Conservation (phyloP, 306 rosid genomes). For the Sphenostylis stenocarpa region DNA sequence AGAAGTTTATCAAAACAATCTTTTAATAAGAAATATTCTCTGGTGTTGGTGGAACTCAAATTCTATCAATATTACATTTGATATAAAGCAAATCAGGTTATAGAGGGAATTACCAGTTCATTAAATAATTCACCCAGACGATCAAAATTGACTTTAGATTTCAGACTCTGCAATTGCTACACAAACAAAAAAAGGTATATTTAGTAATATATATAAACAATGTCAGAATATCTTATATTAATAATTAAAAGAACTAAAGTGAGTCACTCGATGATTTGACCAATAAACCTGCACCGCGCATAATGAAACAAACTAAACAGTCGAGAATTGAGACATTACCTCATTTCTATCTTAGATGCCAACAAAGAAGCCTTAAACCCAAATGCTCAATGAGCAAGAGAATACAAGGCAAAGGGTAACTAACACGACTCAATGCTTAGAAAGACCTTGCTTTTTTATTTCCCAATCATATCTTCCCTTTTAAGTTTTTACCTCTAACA, state of each 20-base stretch:
- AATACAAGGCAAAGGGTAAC: background rate
- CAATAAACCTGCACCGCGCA: background rate
- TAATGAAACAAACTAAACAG: background rate
- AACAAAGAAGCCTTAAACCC: background rate
- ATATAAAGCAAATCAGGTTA: constrained; percentile 22
- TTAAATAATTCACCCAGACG: constrained; percentile 52
- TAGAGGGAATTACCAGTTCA: constrained; percentile 43
- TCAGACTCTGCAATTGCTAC: constrained; percentile 56
- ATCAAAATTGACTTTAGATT: constrained; percentile 66
- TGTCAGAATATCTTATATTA: background rate
- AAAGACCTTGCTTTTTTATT: background rate
- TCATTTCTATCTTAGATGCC: background rate
- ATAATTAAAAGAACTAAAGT: constrained; percentile 3
- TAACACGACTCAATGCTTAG: background rate
- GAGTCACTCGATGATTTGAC: background rate
- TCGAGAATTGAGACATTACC: background rate
- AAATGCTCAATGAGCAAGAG: background rate
- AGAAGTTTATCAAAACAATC: background rate
- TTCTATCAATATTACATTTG: background rate
- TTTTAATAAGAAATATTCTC: background rate
- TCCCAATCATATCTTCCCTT: background rate
- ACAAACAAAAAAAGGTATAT: constrained; percentile 26
- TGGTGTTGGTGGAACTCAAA: background rate
- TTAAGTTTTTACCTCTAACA: background rate
- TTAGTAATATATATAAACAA: constrained; percentile 4